phyloP scores from a whole-genome alignment of 768 basidiomycete species.

The Tricholoma sp. region DNA sequence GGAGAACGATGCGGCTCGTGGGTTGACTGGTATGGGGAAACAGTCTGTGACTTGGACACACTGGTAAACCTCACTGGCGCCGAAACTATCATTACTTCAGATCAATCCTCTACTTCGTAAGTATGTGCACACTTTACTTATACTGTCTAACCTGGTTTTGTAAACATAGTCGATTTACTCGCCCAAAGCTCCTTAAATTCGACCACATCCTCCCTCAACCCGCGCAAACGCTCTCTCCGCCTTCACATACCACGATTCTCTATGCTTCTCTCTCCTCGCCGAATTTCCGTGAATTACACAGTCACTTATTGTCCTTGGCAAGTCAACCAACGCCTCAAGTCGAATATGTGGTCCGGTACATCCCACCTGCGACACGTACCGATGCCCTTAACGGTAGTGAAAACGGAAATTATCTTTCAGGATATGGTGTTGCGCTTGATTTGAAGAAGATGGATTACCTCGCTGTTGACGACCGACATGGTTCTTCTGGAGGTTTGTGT shows the following conservation, averaged over 20 bases:
- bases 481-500: slow-evolving; percentile 18
- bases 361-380: slow-evolving; percentile 33
- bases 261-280: slow-evolving; percentile 65
- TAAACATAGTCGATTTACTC: slow-evolving; percentile 23
- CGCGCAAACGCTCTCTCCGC: slow-evolving; percentile 35
- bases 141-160: background rate
- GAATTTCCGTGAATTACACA: slow-evolving; percentile 69
- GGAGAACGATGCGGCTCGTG: slow-evolving; percentile 55
- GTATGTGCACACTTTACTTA: too few species aligned
- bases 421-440: slow-evolving; percentile 89
- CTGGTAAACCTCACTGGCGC: slow-evolving; percentile 48
- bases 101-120: too few species aligned
- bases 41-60: slow-evolving; percentile 62
- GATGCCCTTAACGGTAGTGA: slow-evolving; percentile 5
- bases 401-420: slow-evolving; percentile 54
- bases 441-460: slow-evolving; percentile 98
- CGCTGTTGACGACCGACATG: slow-evolving; percentile 79
- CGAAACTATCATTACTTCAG: slow-evolving; percentile 39
- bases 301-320: slow-evolving; percentile 51
- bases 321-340: slow-evolving; percentile 40
- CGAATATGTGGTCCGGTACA: slow-evolving; percentile 74
- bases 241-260: slow-evolving; percentile 66
- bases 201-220: slow-evolving; percentile 70
- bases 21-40: slow-evolving; percentile 81
- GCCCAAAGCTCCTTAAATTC: slow-evolving; percentile 59